These are phyloP conservation scores for Ustilago nuda DNA, from an alignment of 1,284 basidiomycete genomes.

Conservation along the genomic window DNA sequence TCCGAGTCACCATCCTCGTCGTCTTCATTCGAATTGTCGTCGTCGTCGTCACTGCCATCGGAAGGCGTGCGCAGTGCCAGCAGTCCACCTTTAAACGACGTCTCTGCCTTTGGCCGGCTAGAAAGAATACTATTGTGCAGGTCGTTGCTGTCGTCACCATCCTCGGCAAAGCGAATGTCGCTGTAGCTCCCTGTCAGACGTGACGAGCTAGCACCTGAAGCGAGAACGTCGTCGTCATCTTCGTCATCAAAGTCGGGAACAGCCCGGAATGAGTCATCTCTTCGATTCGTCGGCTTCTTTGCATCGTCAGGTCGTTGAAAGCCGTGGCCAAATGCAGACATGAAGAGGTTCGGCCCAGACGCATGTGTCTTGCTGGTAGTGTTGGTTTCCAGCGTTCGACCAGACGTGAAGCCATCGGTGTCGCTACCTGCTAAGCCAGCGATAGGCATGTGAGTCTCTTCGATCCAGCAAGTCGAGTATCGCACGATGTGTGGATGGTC, in stretches of 20 bases:
- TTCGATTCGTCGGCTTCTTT: constrained; percentile 6
- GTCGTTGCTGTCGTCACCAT: constrained; percentile 65
- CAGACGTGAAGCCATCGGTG: constrained; percentile 40
- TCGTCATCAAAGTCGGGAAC: constrained; percentile 58
- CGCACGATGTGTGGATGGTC: constrained; percentile 91
- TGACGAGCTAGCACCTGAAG: constrained; percentile 70
- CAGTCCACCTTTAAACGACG: constrained; percentile 21
- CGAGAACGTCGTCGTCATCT: constrained; percentile 64
- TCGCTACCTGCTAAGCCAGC: constrained; percentile 37
- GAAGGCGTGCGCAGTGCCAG: constrained; percentile 42
- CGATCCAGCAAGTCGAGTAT: constrained; percentile 73
- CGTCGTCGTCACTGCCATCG: constrained; percentile 30
- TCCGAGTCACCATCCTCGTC: constrained; percentile 31
- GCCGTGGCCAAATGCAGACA: constrained; percentile 44
- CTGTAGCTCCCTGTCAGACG: constrained; percentile 69
- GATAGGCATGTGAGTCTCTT: constrained; percentile 57
- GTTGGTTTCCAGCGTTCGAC: constrained; percentile 43
- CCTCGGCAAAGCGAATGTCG: constrained; percentile 76
- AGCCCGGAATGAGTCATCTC: constrained; percentile 45
- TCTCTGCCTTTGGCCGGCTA: constrained; percentile 16
- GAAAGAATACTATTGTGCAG: constrained; percentile 15
- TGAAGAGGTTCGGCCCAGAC: constrained; percentile 41
- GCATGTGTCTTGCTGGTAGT: constrained; percentile 52
- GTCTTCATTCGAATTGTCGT: constrained; percentile 15
- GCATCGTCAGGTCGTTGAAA: constrained; percentile 24